Percentiles rank a stretch among this genome's conserved stretches.
Evolutionary conservation across 345 rosid species (phyloP).

Genomic region (Citropsis articulata): DNA sequence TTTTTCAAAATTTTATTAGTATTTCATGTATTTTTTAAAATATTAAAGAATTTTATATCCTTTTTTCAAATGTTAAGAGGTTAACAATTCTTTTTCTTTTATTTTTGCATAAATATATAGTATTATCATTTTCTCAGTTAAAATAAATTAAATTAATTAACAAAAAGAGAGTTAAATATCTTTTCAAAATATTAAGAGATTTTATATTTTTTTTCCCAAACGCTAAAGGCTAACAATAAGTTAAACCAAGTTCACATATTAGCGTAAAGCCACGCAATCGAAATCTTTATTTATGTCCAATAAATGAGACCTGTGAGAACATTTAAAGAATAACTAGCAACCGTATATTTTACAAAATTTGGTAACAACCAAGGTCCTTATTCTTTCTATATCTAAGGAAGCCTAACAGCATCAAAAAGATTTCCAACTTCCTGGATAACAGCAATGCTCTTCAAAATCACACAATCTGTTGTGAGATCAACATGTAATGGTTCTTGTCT

Average conservation of each 20-base stretch:
- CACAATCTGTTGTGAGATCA: not conserved
- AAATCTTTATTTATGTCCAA: conserved; percentile 2
- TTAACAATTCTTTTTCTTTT: too few relatives aligned
- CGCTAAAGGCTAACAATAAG: fast-evolving
- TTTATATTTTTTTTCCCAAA: too few relatives aligned
- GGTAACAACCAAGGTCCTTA: not conserved
- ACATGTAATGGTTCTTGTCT: not conserved
- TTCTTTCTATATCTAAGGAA: not conserved
- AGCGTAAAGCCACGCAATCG: not conserved
- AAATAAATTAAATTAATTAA: too few relatives aligned
- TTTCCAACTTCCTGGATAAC: not conserved
- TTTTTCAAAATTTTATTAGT: too few relatives aligned
- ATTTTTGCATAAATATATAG: too few relatives aligned
- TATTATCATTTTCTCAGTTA: fast-evolving
- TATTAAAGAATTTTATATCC: too few relatives aligned
- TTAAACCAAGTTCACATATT: not conserved
- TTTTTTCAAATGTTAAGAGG: too few relatives aligned
- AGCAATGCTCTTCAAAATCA: not conserved
- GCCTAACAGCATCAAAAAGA: not conserved
- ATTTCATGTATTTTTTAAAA: too few relatives aligned
- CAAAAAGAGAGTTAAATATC: too few relatives aligned
- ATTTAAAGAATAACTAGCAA: not conserved
- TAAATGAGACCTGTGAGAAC: not conserved
- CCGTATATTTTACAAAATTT: not conserved
- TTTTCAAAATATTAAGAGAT: too few relatives aligned